These are phyloP conservation scores for Yarrowia sp. DNA, from an alignment of 805 yeast genomes.

Conservation along the genomic window DNA sequence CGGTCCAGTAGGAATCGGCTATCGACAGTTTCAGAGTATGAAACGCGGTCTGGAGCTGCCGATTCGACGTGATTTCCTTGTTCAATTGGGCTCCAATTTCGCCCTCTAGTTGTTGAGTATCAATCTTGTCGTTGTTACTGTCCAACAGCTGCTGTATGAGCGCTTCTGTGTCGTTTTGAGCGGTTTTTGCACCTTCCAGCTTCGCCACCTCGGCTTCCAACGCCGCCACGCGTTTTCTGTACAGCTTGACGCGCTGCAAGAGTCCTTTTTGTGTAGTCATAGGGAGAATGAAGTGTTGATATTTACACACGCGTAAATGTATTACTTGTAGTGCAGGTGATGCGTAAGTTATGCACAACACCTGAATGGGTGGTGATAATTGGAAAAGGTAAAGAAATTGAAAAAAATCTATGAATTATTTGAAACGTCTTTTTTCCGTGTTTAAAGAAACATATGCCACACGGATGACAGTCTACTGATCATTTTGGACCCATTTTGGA, in stretches of 20 bases:
- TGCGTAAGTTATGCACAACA: conserved; percentile 3
- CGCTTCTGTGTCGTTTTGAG: background rate
- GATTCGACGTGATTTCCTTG: conserved; percentile 29
- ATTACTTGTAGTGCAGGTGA: too few relatives aligned
- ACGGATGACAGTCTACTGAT: too few relatives aligned
- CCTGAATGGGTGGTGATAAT: background rate
- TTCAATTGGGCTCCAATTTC: conserved; percentile 2
- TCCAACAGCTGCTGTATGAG: conserved; percentile 1
- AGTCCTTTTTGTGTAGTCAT: conserved; percentile 24
- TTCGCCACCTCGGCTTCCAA: conserved; percentile 4
- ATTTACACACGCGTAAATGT: background rate
- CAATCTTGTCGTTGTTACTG: conserved; percentile 15
- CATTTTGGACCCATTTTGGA: too few relatives aligned
- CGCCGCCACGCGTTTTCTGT: conserved; percentile 18
- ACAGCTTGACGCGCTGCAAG: conserved; percentile 20
- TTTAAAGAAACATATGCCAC: too few relatives aligned
- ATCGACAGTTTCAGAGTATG: conserved; percentile 16
- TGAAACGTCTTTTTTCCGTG: too few relatives aligned
- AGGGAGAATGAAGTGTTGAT: background rate
- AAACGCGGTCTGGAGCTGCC: conserved; percentile 2
- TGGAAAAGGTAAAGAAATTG: too few relatives aligned
- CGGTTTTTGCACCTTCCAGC: background rate
- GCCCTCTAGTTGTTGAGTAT: conserved; percentile 12
- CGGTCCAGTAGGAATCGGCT: background rate
- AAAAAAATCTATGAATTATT: too few relatives aligned